phyloP scores from a whole-genome alignment of 2,329 filamentous ascomycete genomes.

The Beauveria australis region DNA sequence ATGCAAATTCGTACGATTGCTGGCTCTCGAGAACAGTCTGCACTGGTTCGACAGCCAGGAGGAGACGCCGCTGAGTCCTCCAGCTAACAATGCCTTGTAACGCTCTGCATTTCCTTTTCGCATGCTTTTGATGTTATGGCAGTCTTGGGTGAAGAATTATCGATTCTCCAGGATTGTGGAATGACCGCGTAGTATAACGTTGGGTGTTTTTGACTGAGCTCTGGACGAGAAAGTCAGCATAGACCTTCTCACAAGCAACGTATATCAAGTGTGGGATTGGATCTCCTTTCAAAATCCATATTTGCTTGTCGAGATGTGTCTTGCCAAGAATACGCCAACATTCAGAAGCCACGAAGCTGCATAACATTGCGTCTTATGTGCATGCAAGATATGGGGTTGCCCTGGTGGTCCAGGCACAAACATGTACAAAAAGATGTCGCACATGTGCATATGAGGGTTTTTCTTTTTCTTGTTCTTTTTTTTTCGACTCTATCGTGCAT shows the following conservation, averaged over 20 bases:
- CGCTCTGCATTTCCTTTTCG: constrained; percentile 24
- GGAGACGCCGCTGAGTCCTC: constrained; percentile 22
- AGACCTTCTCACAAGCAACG: constrained; percentile 18
- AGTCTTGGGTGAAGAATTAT: constrained; percentile 22
- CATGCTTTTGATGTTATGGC: constrained; percentile 20
- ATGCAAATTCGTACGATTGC: background rate
- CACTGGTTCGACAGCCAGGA: constrained; percentile 33
- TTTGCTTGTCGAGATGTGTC: background rate
- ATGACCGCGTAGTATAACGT: constrained; percentile 23
- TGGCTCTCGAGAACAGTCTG: constrained; percentile 17
- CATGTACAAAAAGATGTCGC: background rate
- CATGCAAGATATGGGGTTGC: background rate
- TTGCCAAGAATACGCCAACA: background rate
- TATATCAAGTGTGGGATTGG: constrained; percentile 19
- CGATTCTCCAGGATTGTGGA: constrained; percentile 28
- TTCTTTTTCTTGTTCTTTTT: background rate
- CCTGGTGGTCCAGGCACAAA: background rate
- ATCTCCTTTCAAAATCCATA: background rate
- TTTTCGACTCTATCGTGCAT: background rate
- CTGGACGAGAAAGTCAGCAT: constrained; percentile 18
- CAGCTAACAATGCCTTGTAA: constrained; percentile 23
- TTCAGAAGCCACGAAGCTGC: background rate
- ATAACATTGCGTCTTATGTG: background rate
- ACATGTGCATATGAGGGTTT: background rate
- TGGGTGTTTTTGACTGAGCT: constrained; percentile 18